A percentile compares a stretch with the other conserved stretches of the same genome.
These are phyloP conservation scores for Phyllachora maydis DNA, from an alignment of 2,329 filamentous ascomycete species.

Conservation along the genomic window DNA sequence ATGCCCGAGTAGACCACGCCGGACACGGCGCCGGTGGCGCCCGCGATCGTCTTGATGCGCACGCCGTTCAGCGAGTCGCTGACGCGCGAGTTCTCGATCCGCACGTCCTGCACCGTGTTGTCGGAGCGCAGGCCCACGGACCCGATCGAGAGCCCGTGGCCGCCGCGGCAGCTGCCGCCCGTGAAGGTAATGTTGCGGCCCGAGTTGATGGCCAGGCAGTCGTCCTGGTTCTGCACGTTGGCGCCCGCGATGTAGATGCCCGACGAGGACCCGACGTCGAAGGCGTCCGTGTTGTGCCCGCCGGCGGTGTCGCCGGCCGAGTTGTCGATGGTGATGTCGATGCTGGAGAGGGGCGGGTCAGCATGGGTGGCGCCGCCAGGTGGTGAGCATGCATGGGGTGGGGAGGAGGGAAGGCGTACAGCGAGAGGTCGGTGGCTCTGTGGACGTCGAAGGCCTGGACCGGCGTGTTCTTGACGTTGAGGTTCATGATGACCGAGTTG, in stretches of 20 bases:
- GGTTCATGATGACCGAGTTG: conserved; percentile 22
- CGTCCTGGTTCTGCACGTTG: conserved; percentile 34
- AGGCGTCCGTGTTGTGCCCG: conserved; percentile 33
- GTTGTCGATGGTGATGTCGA: conserved; percentile 36
- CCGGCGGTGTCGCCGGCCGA: conserved; percentile 24
- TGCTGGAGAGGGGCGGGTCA: too few relatives aligned
- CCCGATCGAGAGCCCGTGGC: conserved; percentile 38
- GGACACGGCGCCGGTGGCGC: conserved; percentile 26
- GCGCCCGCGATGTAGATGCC: conserved; percentile 27
- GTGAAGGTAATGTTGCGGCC: conserved; percentile 19
- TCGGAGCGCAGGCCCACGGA: conserved; percentile 32
- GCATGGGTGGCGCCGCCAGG: too few relatives aligned
- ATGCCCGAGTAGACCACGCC: conserved; percentile 32
- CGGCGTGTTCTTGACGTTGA: conserved; percentile 32
- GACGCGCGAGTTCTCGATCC: conserved; percentile 24
- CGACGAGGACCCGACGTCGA: conserved; percentile 23
- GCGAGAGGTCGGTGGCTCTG: too few relatives aligned
- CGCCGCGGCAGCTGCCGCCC: conserved; percentile 22
- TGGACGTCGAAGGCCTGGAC: conserved; percentile 34
- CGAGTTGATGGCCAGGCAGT: conserved; percentile 37
- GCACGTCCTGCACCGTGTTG: conserved; percentile 32
- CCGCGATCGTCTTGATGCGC: conserved; percentile 34
- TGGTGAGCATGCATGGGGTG: too few relatives aligned
- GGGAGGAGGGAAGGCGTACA: too few relatives aligned
- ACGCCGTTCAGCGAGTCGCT: conserved; percentile 29